Conservation (phyloP, 2,329 filamentous ascomycete genomes). For the Magnaporthiopsis rhizophila region DNA sequence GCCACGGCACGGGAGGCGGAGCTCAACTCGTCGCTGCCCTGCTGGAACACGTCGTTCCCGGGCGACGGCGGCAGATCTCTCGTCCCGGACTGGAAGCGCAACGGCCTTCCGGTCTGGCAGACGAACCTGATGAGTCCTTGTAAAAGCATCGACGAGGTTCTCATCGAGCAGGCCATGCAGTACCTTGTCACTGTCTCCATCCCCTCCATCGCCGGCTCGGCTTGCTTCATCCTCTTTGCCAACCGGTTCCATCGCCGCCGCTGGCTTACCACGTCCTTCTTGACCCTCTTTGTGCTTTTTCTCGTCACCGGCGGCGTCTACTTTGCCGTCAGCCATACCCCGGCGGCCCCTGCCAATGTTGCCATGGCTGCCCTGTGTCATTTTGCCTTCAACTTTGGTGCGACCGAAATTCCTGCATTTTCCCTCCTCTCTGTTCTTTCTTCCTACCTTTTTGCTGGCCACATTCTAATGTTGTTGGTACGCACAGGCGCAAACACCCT, state of each 20-base stretch:
- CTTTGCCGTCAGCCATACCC: slow-evolving; percentile 35
- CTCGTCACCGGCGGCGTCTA: slow-evolving; percentile 42
- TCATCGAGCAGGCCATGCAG: slow-evolving; percentile 44
- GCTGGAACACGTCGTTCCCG: slow-evolving; percentile 35
- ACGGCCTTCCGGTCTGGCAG: slow-evolving; percentile 38
- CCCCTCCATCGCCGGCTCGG: slow-evolving; percentile 41
- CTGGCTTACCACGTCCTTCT: slow-evolving; percentile 42
- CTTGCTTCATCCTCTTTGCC: slow-evolving; percentile 38
- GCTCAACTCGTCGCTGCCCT: slow-evolving; percentile 31
- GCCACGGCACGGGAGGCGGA: slow-evolving; percentile 24
- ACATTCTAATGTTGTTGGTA: not conserved
- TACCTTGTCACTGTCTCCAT: slow-evolving; percentile 44
- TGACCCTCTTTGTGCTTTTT: slow-evolving; percentile 37
- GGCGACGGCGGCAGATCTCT: slow-evolving; percentile 34
- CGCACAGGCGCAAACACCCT: slow-evolving; percentile 47
- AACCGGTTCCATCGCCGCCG: slow-evolving; percentile 39
- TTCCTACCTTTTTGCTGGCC: not conserved
- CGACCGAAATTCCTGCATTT: slow-evolving; percentile 9
- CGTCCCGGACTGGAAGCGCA: slow-evolving; percentile 31
- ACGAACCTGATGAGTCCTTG: slow-evolving; percentile 40
- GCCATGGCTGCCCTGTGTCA: slow-evolving; percentile 44
- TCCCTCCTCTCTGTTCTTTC: not conserved
- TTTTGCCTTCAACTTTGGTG: slow-evolving; percentile 48
- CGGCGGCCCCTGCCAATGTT: slow-evolving; percentile 36
- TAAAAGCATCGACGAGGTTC: slow-evolving; percentile 42